Evolutionary conservation across 163 green algal species (phyloP).

Genomic region (Coccomyxa subellipsoidea): DNA sequence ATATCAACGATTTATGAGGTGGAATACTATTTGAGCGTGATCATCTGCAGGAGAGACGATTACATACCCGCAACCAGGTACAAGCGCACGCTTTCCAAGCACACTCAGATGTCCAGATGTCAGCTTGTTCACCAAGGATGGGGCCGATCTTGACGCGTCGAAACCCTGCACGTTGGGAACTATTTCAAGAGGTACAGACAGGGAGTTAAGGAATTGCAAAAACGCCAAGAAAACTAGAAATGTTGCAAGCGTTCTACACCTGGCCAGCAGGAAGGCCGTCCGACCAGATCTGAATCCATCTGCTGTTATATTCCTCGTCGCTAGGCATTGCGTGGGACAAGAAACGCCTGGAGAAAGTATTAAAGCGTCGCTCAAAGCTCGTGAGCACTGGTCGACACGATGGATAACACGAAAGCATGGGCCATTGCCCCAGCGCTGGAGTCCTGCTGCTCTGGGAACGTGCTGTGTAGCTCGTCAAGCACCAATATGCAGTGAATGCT

Average conservation of each 20-base stretch:
- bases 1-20: too few relatives aligned
- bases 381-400: too few relatives aligned
- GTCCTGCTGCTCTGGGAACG: too few relatives aligned
- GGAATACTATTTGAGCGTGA: too few relatives aligned
- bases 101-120: conserved; percentile 11
- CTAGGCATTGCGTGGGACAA: not conserved
- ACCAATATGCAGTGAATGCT: too few relatives aligned
- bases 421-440: too few relatives aligned
- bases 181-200: not conserved
- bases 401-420: too few relatives aligned
- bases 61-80: conserved; percentile 45
- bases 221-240: not conserved
- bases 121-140: conserved; percentile 27
- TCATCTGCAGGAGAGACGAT: too few relatives aligned
- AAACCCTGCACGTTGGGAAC: conserved; percentile 32
- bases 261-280: conserved; percentile 6
- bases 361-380: too few relatives aligned
- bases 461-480: too few relatives aligned
- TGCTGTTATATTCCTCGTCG: not conserved
- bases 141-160: conserved; percentile 25
- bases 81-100: conserved; percentile 22
- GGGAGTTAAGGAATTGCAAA: not conserved
- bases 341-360: too few relatives aligned
- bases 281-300: not conserved
- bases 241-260: conserved; percentile 2